Evolutionary conservation across 1,139 yeast genomes (phyloP).

Genomic region (Pichia sp.): DNA sequence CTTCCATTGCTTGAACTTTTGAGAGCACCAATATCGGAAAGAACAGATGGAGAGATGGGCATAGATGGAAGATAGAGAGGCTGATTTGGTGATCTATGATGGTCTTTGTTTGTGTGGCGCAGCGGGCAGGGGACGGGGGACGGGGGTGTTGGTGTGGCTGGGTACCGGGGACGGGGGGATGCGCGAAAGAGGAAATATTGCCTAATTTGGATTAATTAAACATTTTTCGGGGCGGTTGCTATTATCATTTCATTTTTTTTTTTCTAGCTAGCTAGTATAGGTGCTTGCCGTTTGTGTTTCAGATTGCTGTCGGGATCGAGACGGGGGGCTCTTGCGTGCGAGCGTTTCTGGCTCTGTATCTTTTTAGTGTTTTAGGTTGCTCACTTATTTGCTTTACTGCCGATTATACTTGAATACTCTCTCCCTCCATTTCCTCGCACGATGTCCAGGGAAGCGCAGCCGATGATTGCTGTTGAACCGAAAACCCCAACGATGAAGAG

Average conservation of each 20-base stretch:
- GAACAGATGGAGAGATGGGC: no score
- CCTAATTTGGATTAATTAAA: background rate
- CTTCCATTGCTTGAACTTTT: no score
- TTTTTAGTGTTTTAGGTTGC: background rate
- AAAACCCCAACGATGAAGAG: conserved; percentile 19
- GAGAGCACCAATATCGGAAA: no score
- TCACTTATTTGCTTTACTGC: background rate
- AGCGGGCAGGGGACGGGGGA: no score
- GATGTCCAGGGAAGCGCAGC: background rate
- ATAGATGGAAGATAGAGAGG: no score
- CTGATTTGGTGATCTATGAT: no score
- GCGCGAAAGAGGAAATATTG: background rate
- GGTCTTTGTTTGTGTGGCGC: no score
- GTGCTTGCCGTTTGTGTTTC: conserved; percentile 1
- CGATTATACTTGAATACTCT: background rate
- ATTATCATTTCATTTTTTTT: background rate
- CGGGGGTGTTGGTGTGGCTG: no score
- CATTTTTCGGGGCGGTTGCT: background rate
- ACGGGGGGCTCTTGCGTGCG: background rate
- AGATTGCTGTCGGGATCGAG: background rate
- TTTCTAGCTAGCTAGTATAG: no score
- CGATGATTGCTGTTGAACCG: background rate
- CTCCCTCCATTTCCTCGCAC: background rate
- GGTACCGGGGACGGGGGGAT: background rate
- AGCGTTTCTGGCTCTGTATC: background rate